phyloP scores from a whole-genome alignment of 768 basidiomycete species.

The Bullera alba region DNA sequence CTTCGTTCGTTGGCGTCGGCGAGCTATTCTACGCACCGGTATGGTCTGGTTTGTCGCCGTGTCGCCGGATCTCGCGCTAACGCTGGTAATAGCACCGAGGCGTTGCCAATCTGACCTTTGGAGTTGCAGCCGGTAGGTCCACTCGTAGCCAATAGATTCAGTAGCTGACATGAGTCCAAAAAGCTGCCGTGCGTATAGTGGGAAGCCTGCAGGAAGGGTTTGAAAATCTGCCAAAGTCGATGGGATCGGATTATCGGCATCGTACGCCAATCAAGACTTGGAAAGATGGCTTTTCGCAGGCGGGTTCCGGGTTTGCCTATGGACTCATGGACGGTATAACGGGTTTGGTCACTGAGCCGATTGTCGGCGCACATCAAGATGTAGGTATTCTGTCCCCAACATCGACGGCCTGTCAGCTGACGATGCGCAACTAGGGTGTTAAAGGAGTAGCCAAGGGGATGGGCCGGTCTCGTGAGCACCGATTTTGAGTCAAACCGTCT shows the following conservation, averaged over 20 bases:
- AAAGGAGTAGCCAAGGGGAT: slow-evolving; percentile 42
- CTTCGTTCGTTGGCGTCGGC: slow-evolving; percentile 31
- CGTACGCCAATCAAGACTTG: slow-evolving; percentile 46
- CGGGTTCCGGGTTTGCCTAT: slow-evolving; percentile 46
- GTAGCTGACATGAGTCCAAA: background rate
- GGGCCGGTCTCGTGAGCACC: slow-evolving; percentile 39
- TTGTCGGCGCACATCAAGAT: slow-evolving; percentile 42
- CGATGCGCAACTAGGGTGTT: too few species aligned
- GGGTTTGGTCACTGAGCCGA: slow-evolving; percentile 45
- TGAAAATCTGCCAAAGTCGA: slow-evolving; percentile 3
- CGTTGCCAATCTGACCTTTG: background rate
- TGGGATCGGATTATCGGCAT: slow-evolving; percentile 4
- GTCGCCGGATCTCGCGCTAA: too few species aligned
- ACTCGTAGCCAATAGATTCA: background rate
- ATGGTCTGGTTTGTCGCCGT: too few species aligned
- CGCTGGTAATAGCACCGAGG: too few species aligned
- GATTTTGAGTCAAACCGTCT: too few species aligned
- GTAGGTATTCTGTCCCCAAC: slow-evolving; percentile 12
- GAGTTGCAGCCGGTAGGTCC: background rate
- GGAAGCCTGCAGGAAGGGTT: slow-evolving; percentile 39
- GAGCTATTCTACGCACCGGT: slow-evolving; percentile 5
- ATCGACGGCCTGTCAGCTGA: background rate
- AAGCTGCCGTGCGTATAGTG: slow-evolving; percentile 42
- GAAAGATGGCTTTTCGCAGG: slow-evolving; percentile 50
- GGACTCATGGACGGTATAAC: slow-evolving; percentile 45